Evolutionary conservation across 805 yeast genomes (phyloP).

Genomic region (Sugiyamaella valdiviana): DNA sequence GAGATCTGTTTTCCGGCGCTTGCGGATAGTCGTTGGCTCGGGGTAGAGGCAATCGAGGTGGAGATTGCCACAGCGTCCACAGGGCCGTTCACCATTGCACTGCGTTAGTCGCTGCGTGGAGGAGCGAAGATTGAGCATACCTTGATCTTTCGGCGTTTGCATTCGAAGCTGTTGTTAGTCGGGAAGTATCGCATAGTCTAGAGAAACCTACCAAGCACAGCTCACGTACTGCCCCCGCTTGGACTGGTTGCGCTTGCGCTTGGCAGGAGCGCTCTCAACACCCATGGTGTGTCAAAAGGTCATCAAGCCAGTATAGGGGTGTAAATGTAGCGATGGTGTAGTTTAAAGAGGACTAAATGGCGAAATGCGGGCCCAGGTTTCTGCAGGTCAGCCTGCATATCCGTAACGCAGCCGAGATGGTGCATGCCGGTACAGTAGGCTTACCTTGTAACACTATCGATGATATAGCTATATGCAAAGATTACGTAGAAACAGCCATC

Average conservation of each 20-base stretch:
- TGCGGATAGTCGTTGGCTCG: conserved; percentile 1
- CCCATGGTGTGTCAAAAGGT: no score
- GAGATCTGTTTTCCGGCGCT: neutral
- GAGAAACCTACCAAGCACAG: conserved; percentile 11
- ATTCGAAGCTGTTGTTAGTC: conserved; percentile 14
- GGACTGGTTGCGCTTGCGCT: neutral
- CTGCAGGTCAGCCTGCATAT: no score
- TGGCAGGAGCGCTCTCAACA: neutral
- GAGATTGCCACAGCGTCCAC: conserved; percentile 19
- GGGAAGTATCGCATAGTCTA: neutral
- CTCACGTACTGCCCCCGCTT: conserved; percentile 13
- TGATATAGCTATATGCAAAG: neutral
- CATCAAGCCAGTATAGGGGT: no score
- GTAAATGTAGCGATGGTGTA: no score
- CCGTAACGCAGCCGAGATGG: no score
- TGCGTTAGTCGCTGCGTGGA: neutral
- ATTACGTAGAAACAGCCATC: neutral
- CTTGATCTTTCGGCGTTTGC: conserved; percentile 24
- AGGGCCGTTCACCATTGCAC: conserved; percentile 23
- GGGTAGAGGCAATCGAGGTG: conserved; percentile 20
- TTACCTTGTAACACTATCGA: no score
- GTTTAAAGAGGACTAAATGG: no score
- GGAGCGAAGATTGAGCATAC: conserved; percentile 8
- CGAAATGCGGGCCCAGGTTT: no score
- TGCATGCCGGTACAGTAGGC: no score